These are phyloP conservation scores for Naematelia aurantialba DNA, from an alignment of 768 basidiomycete genomes.

Conservation along the genomic window DNA sequence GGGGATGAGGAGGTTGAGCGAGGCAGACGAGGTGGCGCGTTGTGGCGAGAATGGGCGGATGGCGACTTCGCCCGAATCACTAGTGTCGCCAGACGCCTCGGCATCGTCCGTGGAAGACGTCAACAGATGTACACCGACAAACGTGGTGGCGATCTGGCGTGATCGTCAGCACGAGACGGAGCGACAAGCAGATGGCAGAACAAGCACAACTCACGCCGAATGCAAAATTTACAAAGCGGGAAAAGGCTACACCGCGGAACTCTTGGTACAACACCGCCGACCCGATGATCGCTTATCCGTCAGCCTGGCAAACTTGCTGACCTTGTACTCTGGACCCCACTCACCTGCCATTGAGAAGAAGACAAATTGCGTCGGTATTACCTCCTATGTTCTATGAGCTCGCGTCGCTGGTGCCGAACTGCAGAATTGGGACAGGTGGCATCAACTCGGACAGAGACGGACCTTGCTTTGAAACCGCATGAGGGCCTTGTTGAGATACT, in stretches of 20 bases:
- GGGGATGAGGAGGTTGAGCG: conserved; percentile 19
- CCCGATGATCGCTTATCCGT: conserved; percentile 67
- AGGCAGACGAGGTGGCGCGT: conserved; percentile 18
- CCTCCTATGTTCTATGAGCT: conserved; percentile 57
- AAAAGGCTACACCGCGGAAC: conserved; percentile 72
- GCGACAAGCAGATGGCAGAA: not conserved
- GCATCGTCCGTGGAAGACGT: conserved; percentile 51
- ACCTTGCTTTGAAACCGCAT: conserved; percentile 93
- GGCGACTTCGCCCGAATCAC: conserved; percentile 8
- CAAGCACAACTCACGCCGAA: conserved; percentile 38
- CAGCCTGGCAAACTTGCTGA: not conserved
- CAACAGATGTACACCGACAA: conserved; percentile 82
- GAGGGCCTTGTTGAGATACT: conserved; percentile 58
- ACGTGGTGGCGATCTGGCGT: conserved; percentile 63
- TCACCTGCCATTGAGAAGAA: conserved; percentile 75
- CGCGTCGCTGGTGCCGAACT: no score
- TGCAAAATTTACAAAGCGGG: conserved; percentile 36
- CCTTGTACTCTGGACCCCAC: conserved; percentile 4
- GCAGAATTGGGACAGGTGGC: no score
- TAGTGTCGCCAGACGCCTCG: conserved; percentile 4
- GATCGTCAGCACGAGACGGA: not conserved
- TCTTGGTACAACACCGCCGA: conserved; percentile 92
- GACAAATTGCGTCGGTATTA: conserved; percentile 93
- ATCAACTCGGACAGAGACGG: conserved; percentile 16
- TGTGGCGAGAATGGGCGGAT: not conserved